These are phyloP conservation scores for Alternaria atra DNA, from an alignment of 2,329 filamentous ascomycete genomes.

Conservation along the genomic window DNA sequence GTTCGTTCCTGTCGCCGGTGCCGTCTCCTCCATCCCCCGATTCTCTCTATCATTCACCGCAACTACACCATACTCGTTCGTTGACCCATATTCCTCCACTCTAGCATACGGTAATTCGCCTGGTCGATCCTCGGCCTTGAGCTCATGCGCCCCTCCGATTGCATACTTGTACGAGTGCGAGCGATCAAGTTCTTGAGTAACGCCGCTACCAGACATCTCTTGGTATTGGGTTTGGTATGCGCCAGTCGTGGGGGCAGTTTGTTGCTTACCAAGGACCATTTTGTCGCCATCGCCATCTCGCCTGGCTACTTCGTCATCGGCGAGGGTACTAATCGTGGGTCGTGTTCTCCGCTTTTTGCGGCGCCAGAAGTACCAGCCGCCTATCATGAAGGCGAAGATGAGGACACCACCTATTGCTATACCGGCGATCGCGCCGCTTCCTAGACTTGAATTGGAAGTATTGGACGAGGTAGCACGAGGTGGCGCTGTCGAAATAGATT, in stretches of 20 bases:
- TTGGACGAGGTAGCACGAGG: background rate
- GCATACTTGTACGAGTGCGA: background rate
- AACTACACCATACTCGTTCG: background rate
- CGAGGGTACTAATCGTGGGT: background rate
- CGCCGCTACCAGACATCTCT: background rate
- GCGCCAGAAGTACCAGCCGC: background rate
- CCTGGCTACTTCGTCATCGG: background rate
- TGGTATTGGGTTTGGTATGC: background rate
- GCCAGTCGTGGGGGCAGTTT: background rate
- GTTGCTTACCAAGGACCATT: background rate
- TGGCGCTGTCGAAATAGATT: background rate
- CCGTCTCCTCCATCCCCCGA: background rate
- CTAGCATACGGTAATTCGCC: background rate
- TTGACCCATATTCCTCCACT: background rate
- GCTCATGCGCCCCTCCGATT: rapidly evolving
- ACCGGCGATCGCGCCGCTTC: background rate
- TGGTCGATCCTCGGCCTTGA: background rate
- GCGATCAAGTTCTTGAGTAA: background rate
- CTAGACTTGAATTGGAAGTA: background rate
- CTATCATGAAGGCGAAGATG: background rate
- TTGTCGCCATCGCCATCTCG: background rate
- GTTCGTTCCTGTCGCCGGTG: background rate
- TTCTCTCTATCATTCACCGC: too few species aligned
- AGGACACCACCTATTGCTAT: background rate
- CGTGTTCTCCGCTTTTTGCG: background rate